A percentile compares a stretch with the other conserved stretches of the same genome.
phyloP scores from a whole-genome alignment of 208 protist genomes.

The Phytomonas francai region DNA sequence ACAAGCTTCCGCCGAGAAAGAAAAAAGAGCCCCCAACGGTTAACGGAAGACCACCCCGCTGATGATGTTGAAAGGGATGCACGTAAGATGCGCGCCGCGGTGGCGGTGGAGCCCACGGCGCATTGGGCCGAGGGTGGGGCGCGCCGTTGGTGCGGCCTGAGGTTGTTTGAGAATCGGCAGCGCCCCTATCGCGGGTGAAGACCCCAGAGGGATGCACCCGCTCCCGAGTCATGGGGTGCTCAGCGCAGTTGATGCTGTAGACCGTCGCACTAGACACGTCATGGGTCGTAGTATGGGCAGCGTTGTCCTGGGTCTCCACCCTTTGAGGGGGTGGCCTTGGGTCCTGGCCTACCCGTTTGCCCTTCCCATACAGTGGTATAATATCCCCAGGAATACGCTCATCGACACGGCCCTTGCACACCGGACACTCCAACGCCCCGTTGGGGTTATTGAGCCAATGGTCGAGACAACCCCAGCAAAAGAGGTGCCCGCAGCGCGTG shows the following conservation, averaged over 20 bases:
- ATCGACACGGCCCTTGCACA: slow-evolving; percentile 73
- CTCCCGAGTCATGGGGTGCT: neutral
- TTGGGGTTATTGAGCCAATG: slow-evolving; percentile 48
- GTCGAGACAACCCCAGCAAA: slow-evolving; percentile 79
- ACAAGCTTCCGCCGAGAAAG: slow-evolving; percentile 28
- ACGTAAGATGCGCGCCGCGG: slow-evolving; percentile 20
- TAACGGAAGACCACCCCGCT: slow-evolving; percentile 23
- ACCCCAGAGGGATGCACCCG: neutral
- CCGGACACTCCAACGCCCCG: slow-evolving; percentile 52
- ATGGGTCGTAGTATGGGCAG: neutral
- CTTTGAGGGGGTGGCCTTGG: neutral
- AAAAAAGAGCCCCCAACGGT: slow-evolving; percentile 40
- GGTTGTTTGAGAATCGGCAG: neutral
- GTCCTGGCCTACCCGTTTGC: slow-evolving; percentile 14
- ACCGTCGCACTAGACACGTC: neutral
- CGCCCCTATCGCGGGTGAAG: neutral
- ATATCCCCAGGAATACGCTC: slow-evolving; percentile 47
- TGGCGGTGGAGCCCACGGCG: slow-evolving; percentile 36
- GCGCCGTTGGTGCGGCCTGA: neutral
- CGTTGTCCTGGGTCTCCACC: neutral
- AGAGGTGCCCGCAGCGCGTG: slow-evolving; percentile 80
- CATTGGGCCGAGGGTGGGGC: slow-evolving; percentile 24
- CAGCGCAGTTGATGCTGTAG: neutral
- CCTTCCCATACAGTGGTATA: slow-evolving; percentile 76
- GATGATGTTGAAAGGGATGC: slow-evolving; percentile 15